Conservation (phyloP, 352 stramenopile species). For the Phytopythium montanum region DNA sequence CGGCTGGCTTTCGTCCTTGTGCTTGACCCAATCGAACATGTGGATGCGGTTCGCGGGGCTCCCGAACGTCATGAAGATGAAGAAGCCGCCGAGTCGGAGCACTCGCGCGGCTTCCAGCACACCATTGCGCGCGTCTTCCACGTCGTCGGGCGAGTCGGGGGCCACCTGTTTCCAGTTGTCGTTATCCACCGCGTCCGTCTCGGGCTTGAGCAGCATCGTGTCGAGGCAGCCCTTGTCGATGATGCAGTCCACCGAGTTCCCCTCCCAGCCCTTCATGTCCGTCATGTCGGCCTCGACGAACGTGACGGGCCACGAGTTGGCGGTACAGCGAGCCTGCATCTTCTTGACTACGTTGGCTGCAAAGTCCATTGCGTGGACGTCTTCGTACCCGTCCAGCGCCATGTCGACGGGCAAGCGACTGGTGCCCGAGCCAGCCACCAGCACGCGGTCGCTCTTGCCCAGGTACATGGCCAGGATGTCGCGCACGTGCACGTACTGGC, state of each 20-base stretch:
- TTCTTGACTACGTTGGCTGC: constrained; percentile 50
- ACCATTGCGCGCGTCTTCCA: constrained; percentile 26
- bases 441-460: constrained; percentile 20
- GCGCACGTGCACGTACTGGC: constrained; percentile 40
- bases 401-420: constrained; percentile 51
- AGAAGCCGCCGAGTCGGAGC: constrained; percentile 27
- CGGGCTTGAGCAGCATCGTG: constrained; percentile 48
- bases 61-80: constrained; percentile 48
- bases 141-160: constrained; percentile 33
- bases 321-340: constrained; percentile 31
- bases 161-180: constrained; percentile 39
- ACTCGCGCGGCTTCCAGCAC: constrained; percentile 44
- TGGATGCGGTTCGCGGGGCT: constrained; percentile 46
- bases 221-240: constrained; percentile 59
- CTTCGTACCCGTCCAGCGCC: constrained; percentile 32
- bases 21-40: constrained; percentile 42
- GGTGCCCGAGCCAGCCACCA: constrained; percentile 45
- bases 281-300: constrained; percentile 48
- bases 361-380: constrained; percentile 52
- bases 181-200: constrained; percentile 36
- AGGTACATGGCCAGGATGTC: constrained; percentile 30
- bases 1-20: constrained; percentile 2
- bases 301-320: constrained; percentile 26
- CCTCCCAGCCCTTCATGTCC: constrained; percentile 35
- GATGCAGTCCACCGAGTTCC: constrained; percentile 36